Evolutionary conservation across 805 yeast genomes (phyloP), one percentile per base, ranked within the genome.

Genomic region (Komagataella kurtzmanii): DNA sequence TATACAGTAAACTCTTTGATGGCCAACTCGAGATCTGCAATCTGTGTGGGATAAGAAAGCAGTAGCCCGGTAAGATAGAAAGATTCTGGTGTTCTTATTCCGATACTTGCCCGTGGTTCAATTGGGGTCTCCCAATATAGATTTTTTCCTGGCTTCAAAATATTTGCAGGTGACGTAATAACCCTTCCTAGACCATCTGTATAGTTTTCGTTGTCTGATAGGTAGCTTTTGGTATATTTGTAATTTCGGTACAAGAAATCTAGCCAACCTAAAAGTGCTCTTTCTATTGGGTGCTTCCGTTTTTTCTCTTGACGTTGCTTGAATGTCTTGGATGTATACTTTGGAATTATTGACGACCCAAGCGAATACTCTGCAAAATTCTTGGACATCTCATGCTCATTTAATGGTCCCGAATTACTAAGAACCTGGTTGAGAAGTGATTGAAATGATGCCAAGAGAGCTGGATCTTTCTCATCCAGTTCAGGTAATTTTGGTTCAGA

Each of bases 101-200:
- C 40, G 14, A 30, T 4, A 5, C 40, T 30, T 10, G 40, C 40
- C 40, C 40, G 40, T 30, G 40, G 40, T 8, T 30, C 40, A 30
- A 30, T 30, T 30, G 40, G 40, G 14, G 40, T 30, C 12, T 30
- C 40, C 51, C 23, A 51, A 53, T n/a, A 53, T 18, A 14, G 55
- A 53, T 7, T 47, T 46, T 21, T 51, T 48, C 18, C 44, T 51
- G 14, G 53, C 52, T 30, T 30, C 14, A 30, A 30, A 30, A 30
- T 30, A 30, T 30, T 30, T 3, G 54, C 50, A 7, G 54, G 47
- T 24, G 52, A 45, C 24, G 50, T 44, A 49, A 17, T 19, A 49
- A 21, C 3, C 49, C 19, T 12, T 51, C 54, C 10, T 46, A 18
- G 7, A 49, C n/a, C 17, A 51, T 17, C 40, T 30, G 40, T 30